Percentiles rank a stretch among this genome's conserved stretches.
These are phyloP conservation scores for Pleurotus salmoneostramineus DNA, from an alignment of 768 basidiomycete species.

Conservation along the genomic window DNA sequence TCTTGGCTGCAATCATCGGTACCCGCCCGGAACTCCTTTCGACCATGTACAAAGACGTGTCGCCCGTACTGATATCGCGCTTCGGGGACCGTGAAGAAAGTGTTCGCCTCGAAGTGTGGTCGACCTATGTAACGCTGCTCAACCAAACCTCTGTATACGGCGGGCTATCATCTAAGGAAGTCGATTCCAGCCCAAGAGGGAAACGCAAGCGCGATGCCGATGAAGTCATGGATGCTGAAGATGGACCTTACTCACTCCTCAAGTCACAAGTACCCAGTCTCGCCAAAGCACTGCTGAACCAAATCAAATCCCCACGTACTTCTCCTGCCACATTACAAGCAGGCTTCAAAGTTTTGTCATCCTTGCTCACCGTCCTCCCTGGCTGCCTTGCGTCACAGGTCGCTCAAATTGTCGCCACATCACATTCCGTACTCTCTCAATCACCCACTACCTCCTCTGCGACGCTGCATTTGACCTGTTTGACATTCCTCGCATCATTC, in stretches of 20 bases:
- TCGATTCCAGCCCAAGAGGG: constrained; percentile 46
- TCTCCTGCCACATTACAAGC: constrained; percentile 76
- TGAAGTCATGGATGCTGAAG: constrained; percentile 70
- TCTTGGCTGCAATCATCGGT: constrained; percentile 78
- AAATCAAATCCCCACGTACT: constrained; percentile 81
- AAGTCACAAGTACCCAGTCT: constrained; percentile 73
- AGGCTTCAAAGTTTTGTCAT: constrained; percentile 75
- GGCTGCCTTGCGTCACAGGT: constrained; percentile 78
- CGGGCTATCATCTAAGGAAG: constrained; percentile 49
- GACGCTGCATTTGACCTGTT: constrained; percentile 74
- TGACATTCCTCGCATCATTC: constrained; percentile 84
- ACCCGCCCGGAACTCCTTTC: constrained; percentile 87
- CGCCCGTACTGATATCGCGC: constrained; percentile 85
- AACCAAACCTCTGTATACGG: constrained; percentile 84
- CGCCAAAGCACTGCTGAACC: constrained; percentile 79
- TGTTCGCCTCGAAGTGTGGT: constrained; percentile 89
- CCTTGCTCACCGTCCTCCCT: constrained; percentile 74
- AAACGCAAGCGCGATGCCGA: constrained; percentile 76
- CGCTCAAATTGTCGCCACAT: constrained; percentile 55
- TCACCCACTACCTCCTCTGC: constrained; percentile 75
- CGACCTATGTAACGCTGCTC: constrained; percentile 77
- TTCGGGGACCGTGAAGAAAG: constrained; percentile 96
- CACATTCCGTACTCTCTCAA: constrained; percentile 62
- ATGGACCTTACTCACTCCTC: constrained; percentile 69
- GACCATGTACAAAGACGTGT: constrained; percentile 78